Evolutionary conservation across 257 asterid genomes (phyloP).

Genomic region (Mitragyna speciosa): DNA sequence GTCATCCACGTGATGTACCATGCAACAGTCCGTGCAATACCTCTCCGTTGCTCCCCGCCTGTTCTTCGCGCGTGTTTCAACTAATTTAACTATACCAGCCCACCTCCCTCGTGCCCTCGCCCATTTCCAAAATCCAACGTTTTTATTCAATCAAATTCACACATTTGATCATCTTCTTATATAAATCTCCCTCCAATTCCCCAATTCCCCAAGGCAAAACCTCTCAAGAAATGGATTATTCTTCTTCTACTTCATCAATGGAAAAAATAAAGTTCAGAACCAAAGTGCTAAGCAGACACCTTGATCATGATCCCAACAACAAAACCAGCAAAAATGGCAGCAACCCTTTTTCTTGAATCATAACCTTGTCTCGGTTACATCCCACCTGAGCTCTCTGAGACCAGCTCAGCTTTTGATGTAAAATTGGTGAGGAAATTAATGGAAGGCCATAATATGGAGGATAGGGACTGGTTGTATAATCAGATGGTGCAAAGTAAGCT

Average conservation of each 20-base stretch:
- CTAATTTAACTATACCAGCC: too few relatives aligned
- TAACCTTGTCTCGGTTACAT: conserved; percentile 73
- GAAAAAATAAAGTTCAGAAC: conserved; percentile 71
- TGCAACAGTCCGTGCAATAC: too few relatives aligned
- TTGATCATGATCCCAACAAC: conserved; percentile 30
- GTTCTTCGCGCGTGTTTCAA: background rate
- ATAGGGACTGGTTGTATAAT: conserved; percentile 81
- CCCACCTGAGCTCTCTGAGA: conserved; percentile 73
- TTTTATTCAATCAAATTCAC: background rate
- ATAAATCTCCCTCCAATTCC: background rate
- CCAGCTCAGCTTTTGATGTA: conserved; percentile 47
- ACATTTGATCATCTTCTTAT: background rate
- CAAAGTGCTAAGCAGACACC: conserved; percentile 61
- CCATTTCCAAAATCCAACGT: background rate
- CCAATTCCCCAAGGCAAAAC: background rate
- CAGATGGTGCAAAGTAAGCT: conserved; percentile 69
- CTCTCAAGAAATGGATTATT: background rate
- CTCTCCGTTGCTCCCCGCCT: too few relatives aligned
- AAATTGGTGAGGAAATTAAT: conserved; percentile 66
- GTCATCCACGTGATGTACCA: too few relatives aligned
- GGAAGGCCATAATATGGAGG: conserved; percentile 82
- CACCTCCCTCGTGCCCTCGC: background rate
- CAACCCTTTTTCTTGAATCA: conserved; percentile 28
- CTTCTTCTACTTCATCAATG: conserved; percentile 34
- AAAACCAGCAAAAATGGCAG: background rate